Conservation (phyloP, 139 green algal genomes). For the Penium margaritaceum region DNA sequence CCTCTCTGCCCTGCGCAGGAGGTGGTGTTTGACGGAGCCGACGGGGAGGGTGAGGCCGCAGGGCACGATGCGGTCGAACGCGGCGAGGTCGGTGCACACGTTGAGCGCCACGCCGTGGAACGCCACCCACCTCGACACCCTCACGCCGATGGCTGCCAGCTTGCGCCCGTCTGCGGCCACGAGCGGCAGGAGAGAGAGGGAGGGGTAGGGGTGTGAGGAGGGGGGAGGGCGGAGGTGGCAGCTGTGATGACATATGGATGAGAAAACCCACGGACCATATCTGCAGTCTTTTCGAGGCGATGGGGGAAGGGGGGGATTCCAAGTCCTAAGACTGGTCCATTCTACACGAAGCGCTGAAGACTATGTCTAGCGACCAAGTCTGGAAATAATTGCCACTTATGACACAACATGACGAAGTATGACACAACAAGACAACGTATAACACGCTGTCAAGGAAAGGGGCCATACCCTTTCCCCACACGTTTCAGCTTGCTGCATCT, state of each 20-base stretch:
- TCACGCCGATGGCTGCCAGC: constrained; percentile 68
- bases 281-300: constrained; percentile 59
- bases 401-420: too few species aligned
- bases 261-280: constrained; percentile 61
- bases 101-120: constrained; percentile 78
- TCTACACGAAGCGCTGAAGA: too few species aligned
- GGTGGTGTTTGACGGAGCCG: constrained; percentile 23
- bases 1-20: constrained; percentile 2
- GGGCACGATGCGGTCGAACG: constrained; percentile 65
- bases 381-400: too few species aligned
- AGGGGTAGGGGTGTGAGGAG: not conserved
- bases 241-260: constrained; percentile 65
- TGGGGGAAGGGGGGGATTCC: not conserved
- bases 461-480: too few species aligned
- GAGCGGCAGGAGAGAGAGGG: not conserved
- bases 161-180: constrained; percentile 47
- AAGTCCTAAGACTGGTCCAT: too few species aligned
- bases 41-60: constrained; percentile 63
- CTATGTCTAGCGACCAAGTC: too few species aligned
- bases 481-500: too few species aligned
- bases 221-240: constrained; percentile 50
- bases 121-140: constrained; percentile 61
- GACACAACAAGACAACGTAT: too few species aligned
- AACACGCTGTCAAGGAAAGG: too few species aligned
- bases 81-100: constrained; percentile 55